Percentiles rank a stretch among this genome's conserved stretches.
Conservation (phyloP, 495 filamentous ascomycete genomes). For the Penicillium canescens region DNA sequence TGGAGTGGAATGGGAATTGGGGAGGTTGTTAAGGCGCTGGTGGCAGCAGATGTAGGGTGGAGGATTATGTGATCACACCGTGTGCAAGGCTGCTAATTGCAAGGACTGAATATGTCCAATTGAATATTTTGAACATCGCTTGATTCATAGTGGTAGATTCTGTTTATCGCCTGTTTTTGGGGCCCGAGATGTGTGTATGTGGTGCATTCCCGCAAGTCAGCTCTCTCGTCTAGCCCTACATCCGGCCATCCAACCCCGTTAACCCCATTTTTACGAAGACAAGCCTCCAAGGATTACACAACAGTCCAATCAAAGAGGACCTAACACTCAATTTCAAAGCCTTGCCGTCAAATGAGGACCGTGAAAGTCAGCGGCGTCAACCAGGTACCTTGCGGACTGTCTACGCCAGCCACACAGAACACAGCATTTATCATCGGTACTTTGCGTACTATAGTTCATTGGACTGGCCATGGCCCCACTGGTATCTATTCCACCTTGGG, state of each 20-base stretch:
- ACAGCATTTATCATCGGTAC: conserved; percentile 22
- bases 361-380: conserved; percentile 20
- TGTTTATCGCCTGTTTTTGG: too few relatives aligned
- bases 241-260: too few relatives aligned
- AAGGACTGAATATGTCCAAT: too few relatives aligned
- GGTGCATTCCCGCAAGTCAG: too few relatives aligned
- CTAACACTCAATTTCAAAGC: conserved; percentile 8
- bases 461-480: conserved; percentile 4
- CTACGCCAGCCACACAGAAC: conserved; percentile 14
- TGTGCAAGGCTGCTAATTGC: too few relatives aligned
- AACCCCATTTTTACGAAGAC: not conserved
- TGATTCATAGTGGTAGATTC: too few relatives aligned
- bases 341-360: conserved; percentile 22
- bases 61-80: too few relatives aligned
- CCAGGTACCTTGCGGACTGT: conserved; percentile 29
- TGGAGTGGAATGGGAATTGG: not conserved
- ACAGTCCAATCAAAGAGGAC: conserved; percentile 2
- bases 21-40: not conserved
- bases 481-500: conserved; percentile 10
- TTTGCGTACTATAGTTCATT: conserved; percentile 7
- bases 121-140: too few relatives aligned
- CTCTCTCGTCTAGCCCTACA: too few relatives aligned
- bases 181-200: too few relatives aligned
- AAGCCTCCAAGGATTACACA: not conserved
- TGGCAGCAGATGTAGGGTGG: not conserved